Conservation (phyloP, 345 rosid genomes). For the Salix arbutifolia region DNA sequence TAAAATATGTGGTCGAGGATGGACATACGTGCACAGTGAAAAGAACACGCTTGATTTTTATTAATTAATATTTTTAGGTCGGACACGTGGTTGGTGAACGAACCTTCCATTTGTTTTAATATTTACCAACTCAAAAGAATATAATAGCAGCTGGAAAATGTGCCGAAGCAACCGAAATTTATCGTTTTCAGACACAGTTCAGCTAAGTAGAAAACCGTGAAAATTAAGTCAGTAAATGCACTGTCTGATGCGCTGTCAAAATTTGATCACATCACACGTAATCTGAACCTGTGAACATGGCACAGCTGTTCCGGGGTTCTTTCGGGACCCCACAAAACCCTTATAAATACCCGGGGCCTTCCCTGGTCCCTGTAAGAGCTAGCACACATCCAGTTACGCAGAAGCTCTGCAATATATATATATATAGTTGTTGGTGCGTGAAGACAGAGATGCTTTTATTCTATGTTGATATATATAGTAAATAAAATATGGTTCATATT, state of each 20-base stretch:
- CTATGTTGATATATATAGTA: neutral
- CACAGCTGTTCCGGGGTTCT: neutral
- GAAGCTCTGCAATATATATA: neutral
- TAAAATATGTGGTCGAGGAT: too few relatives aligned
- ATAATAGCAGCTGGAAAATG: neutral
- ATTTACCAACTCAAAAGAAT: too few relatives aligned
- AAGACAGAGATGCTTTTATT: neutral
- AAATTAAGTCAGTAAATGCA: neutral
- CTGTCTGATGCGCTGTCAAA: neutral
- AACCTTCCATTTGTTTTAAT: neutral
- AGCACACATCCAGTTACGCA: neutral
- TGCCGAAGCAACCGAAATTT: neutral
- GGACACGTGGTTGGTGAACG: too few relatives aligned
- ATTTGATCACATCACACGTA: neutral
- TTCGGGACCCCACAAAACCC: neutral
- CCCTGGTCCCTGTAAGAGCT: neutral
- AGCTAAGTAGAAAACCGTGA: neutral
- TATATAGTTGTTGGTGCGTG: neutral
- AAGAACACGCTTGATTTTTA: too few relatives aligned
- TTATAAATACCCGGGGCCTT: neutral
- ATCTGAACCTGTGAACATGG: neutral
- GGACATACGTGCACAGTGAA: too few relatives aligned
- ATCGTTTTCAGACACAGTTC: neutral
- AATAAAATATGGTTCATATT: neutral
- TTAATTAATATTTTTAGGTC: too few relatives aligned